These are phyloP conservation scores for Melanomma pulvis-pyrius DNA, from an alignment of 495 filamentous ascomycete species.

Conservation along the genomic window DNA sequence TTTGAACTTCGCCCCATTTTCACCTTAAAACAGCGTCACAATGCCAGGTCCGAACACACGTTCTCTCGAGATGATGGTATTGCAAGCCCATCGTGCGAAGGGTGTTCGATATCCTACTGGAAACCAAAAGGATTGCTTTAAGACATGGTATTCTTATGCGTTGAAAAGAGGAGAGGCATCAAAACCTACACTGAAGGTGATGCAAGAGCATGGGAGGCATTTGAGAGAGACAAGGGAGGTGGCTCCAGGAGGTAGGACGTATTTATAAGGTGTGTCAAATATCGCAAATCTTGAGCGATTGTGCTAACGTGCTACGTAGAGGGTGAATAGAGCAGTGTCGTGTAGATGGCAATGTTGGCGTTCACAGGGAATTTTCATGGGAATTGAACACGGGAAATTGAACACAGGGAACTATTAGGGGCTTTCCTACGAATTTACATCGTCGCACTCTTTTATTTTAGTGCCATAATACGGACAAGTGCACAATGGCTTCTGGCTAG, in stretches of 20 bases:
- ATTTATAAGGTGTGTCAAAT: constrained; percentile 24
- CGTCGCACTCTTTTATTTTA: too few species aligned
- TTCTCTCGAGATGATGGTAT: constrained; percentile 23
- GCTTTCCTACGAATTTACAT: too few species aligned
- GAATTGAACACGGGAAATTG: too few species aligned
- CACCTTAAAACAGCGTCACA: not conserved
- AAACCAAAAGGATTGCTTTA: constrained; percentile 26
- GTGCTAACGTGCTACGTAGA: not conserved
- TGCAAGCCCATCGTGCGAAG: constrained; percentile 33
- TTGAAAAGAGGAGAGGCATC: constrained; percentile 16
- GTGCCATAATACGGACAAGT: too few species aligned
- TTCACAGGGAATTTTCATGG: too few species aligned
- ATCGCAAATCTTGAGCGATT: not conserved
- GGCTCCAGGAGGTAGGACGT: constrained; percentile 23
- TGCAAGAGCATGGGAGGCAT: constrained; percentile 10
- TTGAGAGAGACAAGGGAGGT: constrained; percentile 17
- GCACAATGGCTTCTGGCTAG: too few species aligned
- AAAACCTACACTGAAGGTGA: constrained; percentile 13
- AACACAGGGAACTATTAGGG: too few species aligned
- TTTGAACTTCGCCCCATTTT: not conserved
- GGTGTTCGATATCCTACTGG: constrained; percentile 26
- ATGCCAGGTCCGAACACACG: constrained; percentile 24
- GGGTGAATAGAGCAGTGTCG: constrained; percentile 12
- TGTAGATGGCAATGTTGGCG: not conserved
- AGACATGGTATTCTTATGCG: constrained; percentile 35